These are phyloP conservation scores for Botrytis fabae DNA, from an alignment of 2,329 filamentous ascomycete species.

Conservation along the genomic window DNA sequence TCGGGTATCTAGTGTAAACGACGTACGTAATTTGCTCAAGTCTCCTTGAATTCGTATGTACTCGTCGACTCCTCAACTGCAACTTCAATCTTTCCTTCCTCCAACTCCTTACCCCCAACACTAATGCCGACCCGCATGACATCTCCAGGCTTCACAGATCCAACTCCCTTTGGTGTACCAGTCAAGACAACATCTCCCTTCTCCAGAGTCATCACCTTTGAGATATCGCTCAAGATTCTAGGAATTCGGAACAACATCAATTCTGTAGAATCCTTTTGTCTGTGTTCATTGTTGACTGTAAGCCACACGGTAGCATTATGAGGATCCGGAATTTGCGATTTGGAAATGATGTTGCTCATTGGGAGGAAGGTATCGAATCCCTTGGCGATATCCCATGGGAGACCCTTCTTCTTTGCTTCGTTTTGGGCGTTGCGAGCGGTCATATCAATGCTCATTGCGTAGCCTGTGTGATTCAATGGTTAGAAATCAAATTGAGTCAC, in stretches of 20 bases:
- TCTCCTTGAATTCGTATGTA: conserved; percentile 75
- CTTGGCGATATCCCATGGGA: conserved; percentile 95
- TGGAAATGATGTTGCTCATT: conserved; percentile 77
- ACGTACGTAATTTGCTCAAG: conserved; percentile 45
- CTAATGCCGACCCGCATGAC: conserved; percentile 81
- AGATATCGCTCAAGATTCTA: conserved; percentile 84
- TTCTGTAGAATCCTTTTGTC: conserved; percentile 85
- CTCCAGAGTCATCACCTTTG: conserved; percentile 90
- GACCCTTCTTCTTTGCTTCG: conserved; percentile 93
- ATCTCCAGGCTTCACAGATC: conserved; percentile 80
- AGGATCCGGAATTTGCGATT: conserved; percentile 78
- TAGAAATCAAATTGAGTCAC: neutral
- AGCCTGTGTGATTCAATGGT: conserved; percentile 55
- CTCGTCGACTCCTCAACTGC: conserved; percentile 76
- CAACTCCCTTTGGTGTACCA: conserved; percentile 96
- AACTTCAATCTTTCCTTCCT: conserved; percentile 83
- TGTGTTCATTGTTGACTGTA: conserved; percentile 74
- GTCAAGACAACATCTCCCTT: conserved; percentile 91
- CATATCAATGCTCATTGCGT: conserved; percentile 94
- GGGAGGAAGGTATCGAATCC: conserved; percentile 98
- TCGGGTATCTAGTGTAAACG: conserved; percentile 13
- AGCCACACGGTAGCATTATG: conserved; percentile 87
- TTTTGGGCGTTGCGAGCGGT: conserved; percentile 94
- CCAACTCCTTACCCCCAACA: conserved; percentile 77
- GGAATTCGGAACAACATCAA: conserved; percentile 94